These are phyloP conservation scores for Solanum etuberosum DNA, from an alignment of 257 asterid species.

Conservation along the genomic window DNA sequence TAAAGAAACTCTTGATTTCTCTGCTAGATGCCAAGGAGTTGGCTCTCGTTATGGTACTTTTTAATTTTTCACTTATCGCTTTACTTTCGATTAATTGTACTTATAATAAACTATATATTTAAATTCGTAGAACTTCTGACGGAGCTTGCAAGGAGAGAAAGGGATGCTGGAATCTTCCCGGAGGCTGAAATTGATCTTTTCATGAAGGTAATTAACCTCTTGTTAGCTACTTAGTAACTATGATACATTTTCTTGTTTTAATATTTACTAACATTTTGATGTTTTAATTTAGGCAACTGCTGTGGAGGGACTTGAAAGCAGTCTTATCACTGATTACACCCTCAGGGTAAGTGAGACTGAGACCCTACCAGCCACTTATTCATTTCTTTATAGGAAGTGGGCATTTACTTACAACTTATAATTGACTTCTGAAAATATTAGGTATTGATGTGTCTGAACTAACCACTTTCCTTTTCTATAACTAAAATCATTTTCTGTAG, in stretches of 20 bases:
- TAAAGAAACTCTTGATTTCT: constrained; percentile 85
- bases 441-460: background rate
- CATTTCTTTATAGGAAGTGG: background rate
- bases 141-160: constrained; percentile 53
- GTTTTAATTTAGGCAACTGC: constrained; percentile 36
- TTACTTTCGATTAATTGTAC: background rate
- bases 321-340: constrained; percentile 46
- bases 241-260: background rate
- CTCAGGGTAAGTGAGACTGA: constrained; percentile 31
- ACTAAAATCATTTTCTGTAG: background rate
- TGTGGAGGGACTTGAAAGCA: constrained; percentile 42
- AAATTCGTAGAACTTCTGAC: constrained; percentile 29
- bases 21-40: constrained; percentile 87
- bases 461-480: background rate
- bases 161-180: constrained; percentile 35
- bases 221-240: too few relatives aligned
- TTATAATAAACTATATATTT: background rate
- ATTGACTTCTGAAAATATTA: background rate
- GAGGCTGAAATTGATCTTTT: constrained; percentile 54
- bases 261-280: background rate
- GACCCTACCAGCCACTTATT: background rate
- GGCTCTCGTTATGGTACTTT: constrained; percentile 76
- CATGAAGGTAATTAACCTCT: constrained; percentile 32
- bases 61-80: background rate
- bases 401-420: background rate